A percentile compares a stretch with the other conserved stretches of the same genome.
These are phyloP conservation scores for Dioscorea dumetorum DNA, from an alignment of 106 monocot species.

Conservation along the genomic window DNA sequence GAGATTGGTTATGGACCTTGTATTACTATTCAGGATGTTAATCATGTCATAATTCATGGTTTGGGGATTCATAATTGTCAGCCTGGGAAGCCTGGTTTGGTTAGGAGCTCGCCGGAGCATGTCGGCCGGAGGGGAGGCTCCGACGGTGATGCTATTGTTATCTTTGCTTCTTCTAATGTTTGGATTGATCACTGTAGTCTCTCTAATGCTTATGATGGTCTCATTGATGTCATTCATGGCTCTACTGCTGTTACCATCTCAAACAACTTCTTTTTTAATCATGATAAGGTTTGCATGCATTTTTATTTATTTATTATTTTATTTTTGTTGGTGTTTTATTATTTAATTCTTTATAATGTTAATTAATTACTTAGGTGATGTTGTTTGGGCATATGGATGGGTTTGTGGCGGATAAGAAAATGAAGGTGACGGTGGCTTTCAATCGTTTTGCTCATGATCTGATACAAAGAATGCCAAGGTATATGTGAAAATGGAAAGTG, in stretches of 20 bases:
- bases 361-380: conserved; percentile 30
- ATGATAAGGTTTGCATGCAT: conserved; percentile 32
- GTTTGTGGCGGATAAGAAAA: conserved; percentile 22
- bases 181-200: conserved; percentile 56
- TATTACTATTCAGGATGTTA: conserved; percentile 38
- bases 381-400: conserved; percentile 44
- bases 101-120: conserved; percentile 29
- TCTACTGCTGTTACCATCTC: conserved; percentile 54
- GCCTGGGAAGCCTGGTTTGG: conserved; percentile 16
- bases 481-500: too few species aligned
- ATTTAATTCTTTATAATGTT: too few species aligned
- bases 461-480: conserved; percentile 64
- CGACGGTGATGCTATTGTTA: conserved; percentile 31
- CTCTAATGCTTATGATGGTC: conserved; percentile 26
- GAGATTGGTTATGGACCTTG: conserved; percentile 49
- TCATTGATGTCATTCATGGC: conserved; percentile 43
- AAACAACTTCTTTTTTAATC: conserved; percentile 38
- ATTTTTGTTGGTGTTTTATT: too few species aligned
- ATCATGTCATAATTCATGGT: conserved; percentile 58
- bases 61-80: conserved; percentile 36
- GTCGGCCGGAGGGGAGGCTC: conserved; percentile 24
- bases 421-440: conserved; percentile 56
- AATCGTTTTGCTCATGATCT: conserved; percentile 34
- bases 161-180: conserved; percentile 24
- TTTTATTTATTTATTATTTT: background rate